Evolutionary conservation across 345 rosid species (phyloP).

Genomic region (Aurinia saxatilis): DNA sequence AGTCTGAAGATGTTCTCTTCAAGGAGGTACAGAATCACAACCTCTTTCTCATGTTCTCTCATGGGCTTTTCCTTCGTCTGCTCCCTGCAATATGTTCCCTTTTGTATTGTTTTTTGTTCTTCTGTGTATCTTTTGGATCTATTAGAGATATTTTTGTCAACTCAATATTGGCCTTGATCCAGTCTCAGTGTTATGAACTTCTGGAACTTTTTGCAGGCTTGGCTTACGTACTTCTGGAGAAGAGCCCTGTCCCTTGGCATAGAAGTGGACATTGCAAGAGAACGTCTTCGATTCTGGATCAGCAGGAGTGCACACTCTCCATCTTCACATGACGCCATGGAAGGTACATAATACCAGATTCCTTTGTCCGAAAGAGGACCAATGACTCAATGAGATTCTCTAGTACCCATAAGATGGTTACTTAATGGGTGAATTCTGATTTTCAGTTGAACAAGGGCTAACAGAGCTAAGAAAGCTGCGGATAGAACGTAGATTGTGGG

Average conservation of each 20-base stretch:
- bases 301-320: conserved; percentile 74
- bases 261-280: conserved; percentile 71
- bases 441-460: conserved; percentile 82
- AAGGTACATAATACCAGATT: conserved; percentile 46
- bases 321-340: conserved; percentile 75
- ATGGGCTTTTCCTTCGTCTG: conserved; percentile 5
- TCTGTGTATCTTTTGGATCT: conserved; percentile 4
- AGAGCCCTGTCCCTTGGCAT: conserved; percentile 76
- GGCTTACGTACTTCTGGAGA: conserved; percentile 99
- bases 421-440: neutral
- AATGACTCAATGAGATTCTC: neutral
- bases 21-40: conserved; percentile 60
- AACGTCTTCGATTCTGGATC: conserved; percentile 79
- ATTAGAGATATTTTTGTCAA: neutral
- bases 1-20: conserved; percentile 95
- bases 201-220: conserved; percentile 52
- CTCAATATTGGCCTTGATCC: neutral
- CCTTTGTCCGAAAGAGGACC: neutral
- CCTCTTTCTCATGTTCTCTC: conserved; percentile 1
- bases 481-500: conserved; percentile 87
- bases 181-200: neutral
- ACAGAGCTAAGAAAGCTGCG: conserved; percentile 80
- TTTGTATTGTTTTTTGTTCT: neutral
- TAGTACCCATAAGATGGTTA: neutral
- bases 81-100: neutral